Evolutionary conservation across 2,329 filamentous ascomycete species (phyloP), one percentile per base, ranked within the genome.

Genomic region (Emericellopsis atlantica): DNA sequence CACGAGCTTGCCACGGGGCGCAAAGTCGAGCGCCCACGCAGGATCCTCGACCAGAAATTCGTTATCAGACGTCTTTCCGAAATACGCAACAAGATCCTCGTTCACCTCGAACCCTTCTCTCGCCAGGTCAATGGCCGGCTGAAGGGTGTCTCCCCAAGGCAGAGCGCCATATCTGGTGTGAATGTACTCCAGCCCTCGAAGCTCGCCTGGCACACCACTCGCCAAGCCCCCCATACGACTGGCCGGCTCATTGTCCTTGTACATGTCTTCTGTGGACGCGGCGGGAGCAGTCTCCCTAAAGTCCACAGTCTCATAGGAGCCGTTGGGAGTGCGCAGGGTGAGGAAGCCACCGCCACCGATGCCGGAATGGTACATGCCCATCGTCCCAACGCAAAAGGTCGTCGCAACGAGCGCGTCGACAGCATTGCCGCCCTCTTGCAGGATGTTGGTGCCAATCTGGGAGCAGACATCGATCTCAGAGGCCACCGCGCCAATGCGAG

Each of bases 281-380:
- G 80, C 84, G 1, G 88, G 87, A 0, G 88, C 88, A 0, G 76
- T 85, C 58, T 94, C 88, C 14, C 88, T 72, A 56, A 92, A 94
- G 56, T 95, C 87, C 48, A 94, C 77, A 48, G 78, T 83, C 50
- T 93, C 85, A 53, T 86, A 90, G 8, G 64, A 62, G 5, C 81
- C 81, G 46, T 83, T 72, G 5, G 71, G 59, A 3, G 68, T 62
- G 45, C 80, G 71, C n/a, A 89, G 69, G 3, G 88, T 66, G 70
- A 84, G 76, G 58, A 92, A 92, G 2, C 86, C 85, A 12, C 85
- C 85, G 4, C 86, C 85, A 6, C 81, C 83, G 43, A 90, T 76
- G 5, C 84, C 84, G 48, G 61, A 66, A 51, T 83, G 79, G 46
- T 81, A 79, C 75, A 81, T 80, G 36, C 64, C 74, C 32, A 77